Conservation (phyloP, 1,139 yeast genomes). For the Taphrina communis region DNA sequence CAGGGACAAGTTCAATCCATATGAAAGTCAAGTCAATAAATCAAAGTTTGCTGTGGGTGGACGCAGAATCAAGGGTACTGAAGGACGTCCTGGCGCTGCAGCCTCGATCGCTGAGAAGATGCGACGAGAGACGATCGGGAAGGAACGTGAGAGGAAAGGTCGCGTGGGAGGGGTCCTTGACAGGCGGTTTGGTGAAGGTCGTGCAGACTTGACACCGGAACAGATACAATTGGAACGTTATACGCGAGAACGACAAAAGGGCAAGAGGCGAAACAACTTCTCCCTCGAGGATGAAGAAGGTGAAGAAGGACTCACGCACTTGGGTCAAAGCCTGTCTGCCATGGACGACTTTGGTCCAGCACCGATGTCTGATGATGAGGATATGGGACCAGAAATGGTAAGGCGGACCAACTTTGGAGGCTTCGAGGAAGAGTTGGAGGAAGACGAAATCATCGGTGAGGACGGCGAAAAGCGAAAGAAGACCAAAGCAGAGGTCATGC, state of each 20-base stretch:
- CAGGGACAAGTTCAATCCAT: conserved; percentile 84
- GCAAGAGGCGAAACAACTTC: conserved; percentile 54
- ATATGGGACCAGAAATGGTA: conserved; percentile 42
- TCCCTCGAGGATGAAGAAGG: conserved; percentile 73
- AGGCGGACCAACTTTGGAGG: conserved; percentile 46
- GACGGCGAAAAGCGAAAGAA: conserved; percentile 66
- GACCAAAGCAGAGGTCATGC: conserved; percentile 93
- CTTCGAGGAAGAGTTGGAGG: conserved; percentile 49
- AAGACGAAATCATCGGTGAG: conserved; percentile 50
- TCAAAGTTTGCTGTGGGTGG: conserved; percentile 69
- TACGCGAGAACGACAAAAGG: conserved; percentile 77
- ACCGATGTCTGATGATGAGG: conserved; percentile 57
- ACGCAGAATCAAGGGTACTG: conserved; percentile 65
- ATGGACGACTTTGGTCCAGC: conserved; percentile 58
- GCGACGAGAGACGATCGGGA: conserved; percentile 70
- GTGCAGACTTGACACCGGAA: conserved; percentile 73
- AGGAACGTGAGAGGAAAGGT: conserved; percentile 65
- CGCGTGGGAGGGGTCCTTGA: conserved; percentile 81
- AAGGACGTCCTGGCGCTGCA: conserved; percentile 72
- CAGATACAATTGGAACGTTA: conserved; percentile 95
- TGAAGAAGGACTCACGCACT: conserved; percentile 70
- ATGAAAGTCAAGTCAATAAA: conserved; percentile 75
- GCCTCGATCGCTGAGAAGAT: conserved; percentile 78
- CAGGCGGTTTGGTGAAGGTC: conserved; percentile 90
- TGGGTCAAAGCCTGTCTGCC: conserved; percentile 67